Evolutionary conservation across 129 eudicot genomes (phyloP).

Genomic region (sunflower (Helianthus annuus)): DNA sequence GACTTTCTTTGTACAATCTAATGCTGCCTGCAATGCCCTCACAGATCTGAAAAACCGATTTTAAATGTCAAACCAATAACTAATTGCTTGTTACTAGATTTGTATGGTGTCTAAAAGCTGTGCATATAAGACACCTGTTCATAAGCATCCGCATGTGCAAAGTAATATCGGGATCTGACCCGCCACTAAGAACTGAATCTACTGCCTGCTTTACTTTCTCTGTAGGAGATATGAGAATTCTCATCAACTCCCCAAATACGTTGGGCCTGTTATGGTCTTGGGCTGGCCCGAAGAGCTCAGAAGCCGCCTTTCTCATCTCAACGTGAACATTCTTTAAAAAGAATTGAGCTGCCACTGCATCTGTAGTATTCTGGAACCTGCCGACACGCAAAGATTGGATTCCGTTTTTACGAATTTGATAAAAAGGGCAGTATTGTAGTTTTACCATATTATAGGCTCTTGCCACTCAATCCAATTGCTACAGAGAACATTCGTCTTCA

Average conservation of each 20-base stretch:
- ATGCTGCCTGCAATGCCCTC: constrained; percentile 69
- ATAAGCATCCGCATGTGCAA: constrained; percentile 95
- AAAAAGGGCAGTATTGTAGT: not conserved
- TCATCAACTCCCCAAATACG: constrained; percentile 90
- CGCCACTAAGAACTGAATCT: constrained; percentile 60
- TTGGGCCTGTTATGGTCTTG: constrained; percentile 65
- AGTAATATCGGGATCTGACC: constrained; percentile 75
- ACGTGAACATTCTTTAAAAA: constrained; percentile 72
- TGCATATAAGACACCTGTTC: constrained; percentile 58
- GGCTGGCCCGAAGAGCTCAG: constrained; percentile 62
- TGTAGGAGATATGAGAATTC: constrained; percentile 73
- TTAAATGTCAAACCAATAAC: constrained; percentile 16
- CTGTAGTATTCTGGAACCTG: constrained; percentile 93
- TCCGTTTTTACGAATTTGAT: not conserved
- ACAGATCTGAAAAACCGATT: constrained; percentile 56
- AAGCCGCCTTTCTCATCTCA: constrained; percentile 73
- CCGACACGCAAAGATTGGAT: constrained; percentile 14
- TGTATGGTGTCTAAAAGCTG: constrained; percentile 11
- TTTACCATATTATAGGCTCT: constrained; percentile 87
- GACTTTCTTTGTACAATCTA: constrained; percentile 59
- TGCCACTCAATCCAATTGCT: constrained; percentile 88
- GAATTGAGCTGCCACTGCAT: constrained; percentile 91
- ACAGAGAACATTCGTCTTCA: constrained; percentile 64
- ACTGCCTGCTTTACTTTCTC: constrained; percentile 62
- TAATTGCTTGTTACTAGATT: not conserved